Base-by-base conservation (phyloP, 306 rosid genomes). In the Gillenia trifoliata region DNA sequence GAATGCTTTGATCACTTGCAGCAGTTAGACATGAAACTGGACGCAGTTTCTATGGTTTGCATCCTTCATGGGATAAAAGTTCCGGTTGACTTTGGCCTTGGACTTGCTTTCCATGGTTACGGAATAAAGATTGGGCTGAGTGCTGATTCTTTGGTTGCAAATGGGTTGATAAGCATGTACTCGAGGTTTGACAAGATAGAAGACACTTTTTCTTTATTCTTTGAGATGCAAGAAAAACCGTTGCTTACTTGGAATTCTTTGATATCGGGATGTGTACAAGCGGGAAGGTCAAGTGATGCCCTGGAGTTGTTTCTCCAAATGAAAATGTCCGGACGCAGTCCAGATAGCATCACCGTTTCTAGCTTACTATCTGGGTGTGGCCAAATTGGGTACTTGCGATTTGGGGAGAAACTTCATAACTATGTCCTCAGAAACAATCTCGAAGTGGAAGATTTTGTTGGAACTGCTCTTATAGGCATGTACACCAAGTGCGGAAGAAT, bases 401-500 rank as follows among this genome's bases (percentile, higher is more conserved):
- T 80, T 63, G 96, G 96, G 80, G 88, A 84, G 85, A 75, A 72
- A 45, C 82, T 90, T 56, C 96, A 90, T 80, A 80, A 38, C 38
- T 83, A 80, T 66, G 75, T 87, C 74, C 57, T 90, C 11, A 84
- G 96, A 87, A 83, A 87, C 86, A 75, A 80, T 65, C 71, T 88
- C 6, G 79, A 73, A 79, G 67, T 85, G 40, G 94, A 89, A 83
- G 89, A 82, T 59, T 92, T 84, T 73, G 83, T 84, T 11, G 88
- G 71, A 83, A 90, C 96, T 70, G 90, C 96, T 74, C 89, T 92
- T 28, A 87, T 90, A 78, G 92, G 90, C 80, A 87, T 92, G 98
- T 90, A 92, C 82, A 69, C 79, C 50, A 92, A 92, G 78, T 88
- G 98, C 72, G 98, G 96, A 72, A 88, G 79, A 85, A 77, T 90